These are phyloP conservation scores for Aspergillus hiratsukae DNA, from an alignment of 2,329 filamentous ascomycete species.

Conservation along the genomic window DNA sequence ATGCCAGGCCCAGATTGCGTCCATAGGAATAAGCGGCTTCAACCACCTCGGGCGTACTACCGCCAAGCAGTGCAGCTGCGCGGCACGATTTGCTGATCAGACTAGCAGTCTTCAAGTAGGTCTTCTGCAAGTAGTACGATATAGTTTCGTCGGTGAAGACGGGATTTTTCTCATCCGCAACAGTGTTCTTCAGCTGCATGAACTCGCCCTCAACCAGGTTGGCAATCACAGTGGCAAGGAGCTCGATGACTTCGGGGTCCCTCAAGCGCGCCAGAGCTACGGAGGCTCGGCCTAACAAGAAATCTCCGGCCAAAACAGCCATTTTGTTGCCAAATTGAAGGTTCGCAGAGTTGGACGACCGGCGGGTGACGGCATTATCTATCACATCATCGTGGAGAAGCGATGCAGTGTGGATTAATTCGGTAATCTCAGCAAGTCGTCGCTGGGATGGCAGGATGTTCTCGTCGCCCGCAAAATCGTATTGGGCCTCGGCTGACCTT, in stretches of 20 bases:
- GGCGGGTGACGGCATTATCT: conserved; percentile 80
- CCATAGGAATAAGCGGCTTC: conserved; percentile 91
- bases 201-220: conserved; percentile 98
- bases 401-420: conserved; percentile 95
- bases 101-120: conserved; percentile 93
- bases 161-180: conserved; percentile 77
- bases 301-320: conserved; percentile 96
- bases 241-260: conserved; percentile 90
- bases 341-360: conserved; percentile 83
- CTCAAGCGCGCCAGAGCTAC: conserved; percentile 85
- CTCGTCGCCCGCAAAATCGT: conserved; percentile 44
- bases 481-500: conserved; percentile 32
- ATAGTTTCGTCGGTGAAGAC: conserved; percentile 84
- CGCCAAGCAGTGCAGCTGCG: conserved; percentile 79
- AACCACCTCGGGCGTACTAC: conserved; percentile 70
- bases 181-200: conserved; percentile 98
- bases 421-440: conserved; percentile 90
- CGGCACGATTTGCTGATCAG: conserved; percentile 95
- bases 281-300: conserved; percentile 85
- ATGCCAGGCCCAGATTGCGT: conserved; percentile 87
- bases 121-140: conserved; percentile 94
- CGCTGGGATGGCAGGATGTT: conserved; percentile 86
- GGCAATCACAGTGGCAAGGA: conserved; percentile 92
- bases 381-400: conserved; percentile 98
- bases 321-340: conserved; percentile 98